Conservation (phyloP, 805 yeast genomes). For the Nakazawaea wickerhamii region DNA sequence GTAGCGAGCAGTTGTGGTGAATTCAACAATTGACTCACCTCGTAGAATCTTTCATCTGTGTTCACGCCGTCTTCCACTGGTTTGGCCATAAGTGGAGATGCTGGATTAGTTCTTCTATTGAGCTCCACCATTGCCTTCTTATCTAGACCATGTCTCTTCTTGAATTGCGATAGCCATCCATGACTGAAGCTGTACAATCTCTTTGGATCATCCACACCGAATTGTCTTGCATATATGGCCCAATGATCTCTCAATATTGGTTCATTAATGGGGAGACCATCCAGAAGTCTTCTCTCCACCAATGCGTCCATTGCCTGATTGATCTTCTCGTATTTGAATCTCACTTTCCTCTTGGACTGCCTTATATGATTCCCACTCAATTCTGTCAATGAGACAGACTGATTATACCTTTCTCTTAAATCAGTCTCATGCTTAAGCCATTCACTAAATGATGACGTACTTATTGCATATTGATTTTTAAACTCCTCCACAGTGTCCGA, state of each 20-base stretch:
- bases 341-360: constrained; percentile 37
- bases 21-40: constrained; percentile 11
- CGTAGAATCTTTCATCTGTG: constrained; percentile 11
- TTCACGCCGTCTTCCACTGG: constrained; percentile 24
- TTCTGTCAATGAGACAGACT: constrained; percentile 22
- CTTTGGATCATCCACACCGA: constrained; percentile 57
- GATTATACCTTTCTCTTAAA: constrained; percentile 38
- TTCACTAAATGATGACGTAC: constrained; percentile 56
- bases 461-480: constrained; percentile 44
- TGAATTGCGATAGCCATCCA: constrained; percentile 60
- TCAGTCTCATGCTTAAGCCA: constrained; percentile 54
- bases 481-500: constrained; percentile 52
- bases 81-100: constrained; percentile 14
- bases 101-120: constrained; percentile 3
- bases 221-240: constrained; percentile 48
- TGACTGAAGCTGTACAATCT: constrained; percentile 49
- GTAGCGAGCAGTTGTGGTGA: constrained; percentile 4
- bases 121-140: constrained; percentile 26
- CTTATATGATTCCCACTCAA: constrained; percentile 20
- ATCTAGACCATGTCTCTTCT: constrained; percentile 49
- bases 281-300: constrained; percentile 39
- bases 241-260: constrained; percentile 52
- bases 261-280: constrained; percentile 45
- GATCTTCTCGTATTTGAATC: constrained; percentile 51
- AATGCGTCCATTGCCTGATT: constrained; percentile 54